Evolutionary conservation across 129 eudicot genomes (phyloP).

Genomic region (Artemisia argyi): DNA sequence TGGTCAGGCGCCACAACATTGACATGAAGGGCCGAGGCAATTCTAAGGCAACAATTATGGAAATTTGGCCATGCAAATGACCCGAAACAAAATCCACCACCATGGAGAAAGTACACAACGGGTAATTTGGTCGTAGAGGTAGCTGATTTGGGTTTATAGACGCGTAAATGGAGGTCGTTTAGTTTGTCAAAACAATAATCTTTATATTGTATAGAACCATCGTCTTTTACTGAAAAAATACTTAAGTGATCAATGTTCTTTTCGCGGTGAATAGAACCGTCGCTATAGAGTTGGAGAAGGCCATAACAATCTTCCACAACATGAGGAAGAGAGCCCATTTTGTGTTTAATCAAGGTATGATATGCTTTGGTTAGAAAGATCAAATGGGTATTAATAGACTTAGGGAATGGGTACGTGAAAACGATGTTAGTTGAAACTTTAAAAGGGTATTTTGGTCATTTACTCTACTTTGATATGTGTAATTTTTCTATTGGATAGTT

Average conservation of each 20-base stretch:
- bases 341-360: not conserved
- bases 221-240: conserved; percentile 38
- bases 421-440: not conserved
- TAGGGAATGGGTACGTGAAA: not conserved
- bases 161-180: conserved; percentile 55
- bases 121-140: conserved; percentile 40
- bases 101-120: conserved; percentile 59
- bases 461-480: not conserved
- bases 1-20: conserved; percentile 74
- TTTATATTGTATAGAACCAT: conserved; percentile 58
- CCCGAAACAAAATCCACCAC: conserved; percentile 83
- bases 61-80: conserved; percentile 72
- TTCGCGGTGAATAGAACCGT: conserved; percentile 62
- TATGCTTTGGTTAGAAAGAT: not conserved
- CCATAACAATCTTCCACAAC: conserved; percentile 81
- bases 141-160: conserved; percentile 63
- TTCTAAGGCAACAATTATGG: conserved; percentile 72
- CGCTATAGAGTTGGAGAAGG: conserved; percentile 58
- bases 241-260: conserved; percentile 34
- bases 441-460: conserved; percentile 17
- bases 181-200: conserved; percentile 48
- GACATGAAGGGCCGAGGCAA: conserved; percentile 51
- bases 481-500: not conserved
- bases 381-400: conserved; percentile 26
- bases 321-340: conserved; percentile 62